Evolutionary conservation across 305 asterid species (phyloP), one percentile per base, ranked within the genome.

Genomic region (Nicotiana rustica): DNA sequence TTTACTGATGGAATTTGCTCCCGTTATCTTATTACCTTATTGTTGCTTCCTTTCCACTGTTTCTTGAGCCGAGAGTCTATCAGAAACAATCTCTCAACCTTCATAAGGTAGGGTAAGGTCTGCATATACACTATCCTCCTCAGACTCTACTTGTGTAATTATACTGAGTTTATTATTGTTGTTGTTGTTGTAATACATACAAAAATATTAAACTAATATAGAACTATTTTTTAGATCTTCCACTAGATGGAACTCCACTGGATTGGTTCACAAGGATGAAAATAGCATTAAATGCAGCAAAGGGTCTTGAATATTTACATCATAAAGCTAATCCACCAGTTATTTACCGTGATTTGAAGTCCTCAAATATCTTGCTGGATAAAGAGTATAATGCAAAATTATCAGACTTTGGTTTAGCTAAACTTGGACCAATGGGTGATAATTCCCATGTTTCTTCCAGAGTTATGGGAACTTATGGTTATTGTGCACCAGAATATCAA

Each of bases 231-330:
- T 36, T 89, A 95, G 99, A 91, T 41, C 84, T 90, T 61, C 77
- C 88, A 7, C 90, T 85, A 15, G 70, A 81, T 59, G 81, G 86
- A 82, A 33, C 91, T 14, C 91, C 97, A 14, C 67, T 96, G 31
- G 88, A 91, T 71, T 96, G 99, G 99, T 80, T 60, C 80, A 88
- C 87, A 14, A 88, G 99, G 93, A 92, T 96, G 97, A 94, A 92
- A 82, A 94, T 96, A 41, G 99, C 99, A 12, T 82, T 91, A 47
- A 86, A 92, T 49, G 98, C 97, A 0, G 99, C 98, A 2, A 96
- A 87, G 84, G 99, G 99, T 1, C 88, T 96, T 1, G 98, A 96
- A 86, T 96, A 96, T 85, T 83, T 96, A 87, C 99, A 96, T 41
- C 94, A 91, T 44, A 86, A 84, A 87, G 99, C 99, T 33, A 92